Evolutionary conservation across 2,329 filamentous ascomycete species (phyloP), one percentile per base, ranked within the genome.

Genomic region (Chaetomium sp.): DNA sequence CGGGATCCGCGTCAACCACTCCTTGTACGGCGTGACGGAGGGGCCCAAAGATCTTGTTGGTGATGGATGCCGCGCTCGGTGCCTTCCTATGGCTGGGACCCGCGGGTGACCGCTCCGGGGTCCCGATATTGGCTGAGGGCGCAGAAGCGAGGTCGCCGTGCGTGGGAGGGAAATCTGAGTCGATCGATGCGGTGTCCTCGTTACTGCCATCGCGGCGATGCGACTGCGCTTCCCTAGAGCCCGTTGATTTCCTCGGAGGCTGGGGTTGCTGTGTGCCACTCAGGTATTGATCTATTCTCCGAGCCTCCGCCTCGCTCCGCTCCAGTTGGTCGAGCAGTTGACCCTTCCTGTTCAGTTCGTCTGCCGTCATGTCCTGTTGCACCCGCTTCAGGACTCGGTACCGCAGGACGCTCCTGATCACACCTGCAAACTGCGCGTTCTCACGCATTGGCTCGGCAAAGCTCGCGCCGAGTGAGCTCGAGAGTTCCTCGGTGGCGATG

Each of bases 381-480:
- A 99, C 92, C 55, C 95, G 86, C 80, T 99, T 99, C 67, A 97
- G 80, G 2, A 98, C 90, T 19, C 95, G 85, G 75, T 97, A 99
- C 69, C 91, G 87, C 62, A 99, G 81, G 38, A 99, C 94, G 69
- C 83, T 91, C 50, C 93, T 87, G 3, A 99, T 95, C 0, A 99
- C 92, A 12, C 95, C 92, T 0, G 95, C 95, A 75, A 99, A 99
- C 74, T 99, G 95, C 13, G 95, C 93, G 72, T 93, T 96, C 78
- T 99, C 95, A 62, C 96, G 87, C 92, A 99, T 97, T 0, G 95
- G 95, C 74, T 99, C 96, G 0, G 96, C 93, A 74, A 99, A 99
- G 70, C 88, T 95, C 38, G 94, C 93, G 23, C 93, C 93, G n/a
- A 99, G 80, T 0, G 90, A 90, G 1, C 87, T 88, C 0, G 93